phyloP scores from a whole-genome alignment of 495 filamentous ascomycete genomes.

The Halenospora varia region DNA sequence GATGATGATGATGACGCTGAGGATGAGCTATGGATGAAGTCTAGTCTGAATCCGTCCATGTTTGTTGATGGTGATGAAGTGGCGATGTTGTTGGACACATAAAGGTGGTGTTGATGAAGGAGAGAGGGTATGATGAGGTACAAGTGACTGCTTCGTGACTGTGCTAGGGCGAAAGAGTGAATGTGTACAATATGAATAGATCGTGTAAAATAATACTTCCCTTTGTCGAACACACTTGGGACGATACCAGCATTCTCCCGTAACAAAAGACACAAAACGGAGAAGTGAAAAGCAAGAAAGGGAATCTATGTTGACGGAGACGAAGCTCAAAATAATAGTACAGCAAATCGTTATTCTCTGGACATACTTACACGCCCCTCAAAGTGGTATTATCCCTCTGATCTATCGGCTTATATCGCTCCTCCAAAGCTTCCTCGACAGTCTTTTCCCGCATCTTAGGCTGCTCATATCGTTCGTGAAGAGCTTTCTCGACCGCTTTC shows the following conservation, averaged over 20 bases:
- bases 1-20: too few relatives aligned
- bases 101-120: too few relatives aligned
- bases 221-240: neutral
- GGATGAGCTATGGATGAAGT: too few relatives aligned
- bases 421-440: slow-evolving; percentile 39
- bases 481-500: slow-evolving; percentile 40
- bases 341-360: neutral
- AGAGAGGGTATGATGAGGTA: too few relatives aligned
- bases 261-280: neutral
- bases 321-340: neutral
- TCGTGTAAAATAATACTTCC: neutral
- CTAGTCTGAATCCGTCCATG: too few relatives aligned
- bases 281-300: neutral
- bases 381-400: slow-evolving; percentile 35
- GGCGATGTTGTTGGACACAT: too few relatives aligned
- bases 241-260: too few relatives aligned
- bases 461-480: slow-evolving; percentile 43
- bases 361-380: slow-evolving; percentile 27
- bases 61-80: too few relatives aligned
- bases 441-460: slow-evolving; percentile 30
- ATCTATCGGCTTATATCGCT: slow-evolving; percentile 42
- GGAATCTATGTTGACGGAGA: neutral
- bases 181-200: too few relatives aligned
- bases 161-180: too few relatives aligned
- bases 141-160: too few relatives aligned